Percentiles rank a stretch among this genome's conserved stretches.
Evolutionary conservation across 192 early-diverging fungal species (phyloP).

Genomic region (Spizellomyces punctatus): DNA sequence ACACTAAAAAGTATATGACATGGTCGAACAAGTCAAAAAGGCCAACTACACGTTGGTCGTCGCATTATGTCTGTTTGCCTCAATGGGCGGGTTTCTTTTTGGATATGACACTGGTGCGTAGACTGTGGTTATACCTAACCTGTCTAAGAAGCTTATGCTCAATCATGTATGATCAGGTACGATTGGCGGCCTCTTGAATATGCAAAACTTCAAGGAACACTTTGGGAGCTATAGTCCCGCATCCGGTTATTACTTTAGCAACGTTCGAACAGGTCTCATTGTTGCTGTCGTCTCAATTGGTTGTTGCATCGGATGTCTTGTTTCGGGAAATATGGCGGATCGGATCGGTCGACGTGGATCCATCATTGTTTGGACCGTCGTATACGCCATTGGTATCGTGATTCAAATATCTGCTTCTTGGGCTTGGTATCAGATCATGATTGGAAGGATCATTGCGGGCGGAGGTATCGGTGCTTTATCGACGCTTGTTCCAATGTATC

Average conservation of each 20-base stretch:
- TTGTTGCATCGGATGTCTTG: constrained; percentile 1
- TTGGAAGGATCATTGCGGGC: constrained; percentile 47
- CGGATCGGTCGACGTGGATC: neutral
- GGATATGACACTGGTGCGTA: neutral
- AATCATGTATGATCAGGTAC: neutral
- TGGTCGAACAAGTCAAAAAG: neutral
- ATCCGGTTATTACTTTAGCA: neutral
- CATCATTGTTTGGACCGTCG: neutral
- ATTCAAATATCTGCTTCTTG: constrained; percentile 36
- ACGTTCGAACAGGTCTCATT: neutral
- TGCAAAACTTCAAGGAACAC: constrained; percentile 1
- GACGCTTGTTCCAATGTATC: constrained; percentile 46
- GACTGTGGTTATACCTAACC: no score
- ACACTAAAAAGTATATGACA: no score
- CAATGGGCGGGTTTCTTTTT: constrained; percentile 7
- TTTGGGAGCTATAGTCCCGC: neutral
- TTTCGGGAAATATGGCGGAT: neutral
- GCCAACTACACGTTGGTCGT: constrained; percentile 4
- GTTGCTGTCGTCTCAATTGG: neutral
- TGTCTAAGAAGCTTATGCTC: no score
- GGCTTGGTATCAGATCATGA: constrained; percentile 35
- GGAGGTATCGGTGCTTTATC: constrained; percentile 41
- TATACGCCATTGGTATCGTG: constrained; percentile 29
- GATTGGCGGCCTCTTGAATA: neutral
- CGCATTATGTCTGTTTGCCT: neutral